Base-by-base conservation (phyloP, 1,284 basidiomycete species). In the Laetiporus sulphureus region DNA sequence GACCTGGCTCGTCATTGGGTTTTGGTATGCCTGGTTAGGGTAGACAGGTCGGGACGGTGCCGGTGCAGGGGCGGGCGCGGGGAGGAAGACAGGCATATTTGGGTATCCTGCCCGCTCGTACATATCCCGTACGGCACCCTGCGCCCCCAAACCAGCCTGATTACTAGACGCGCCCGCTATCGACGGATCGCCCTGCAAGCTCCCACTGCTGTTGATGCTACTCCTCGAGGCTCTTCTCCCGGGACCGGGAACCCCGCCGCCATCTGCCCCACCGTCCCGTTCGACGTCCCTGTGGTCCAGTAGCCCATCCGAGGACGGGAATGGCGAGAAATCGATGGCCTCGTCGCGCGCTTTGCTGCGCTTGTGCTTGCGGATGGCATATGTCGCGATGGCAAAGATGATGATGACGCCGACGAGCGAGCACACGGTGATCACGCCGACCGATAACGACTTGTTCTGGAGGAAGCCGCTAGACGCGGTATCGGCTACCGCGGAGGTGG, bases 391-490 rank as follows among this genome's bases (percentile, higher is more conserved):
- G 27, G 64, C 41, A 45, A 77, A 53, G 45, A 79, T 42, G 36
- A 78, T 40, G 27, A 75, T 52, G 37, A 84, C 63, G 1, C 52
- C 71, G 30, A 75, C 52, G 30, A 84, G 46, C 10, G 73, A 77
- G 13, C 67, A 66, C n/a, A 79, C 46, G 18, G 67, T 63, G 48
- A 85, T 81, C 11, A 83, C 68, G 12, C 72, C 60, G 6, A 75
- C 75, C 24, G 73, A 72, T 18, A 79, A 64, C 11, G 72, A 65
- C 58, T 78, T 82, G 60, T 85, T 80, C 46, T 75, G 59, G 32
- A 84, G 55, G 63, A 85, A 85, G 16, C 67, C 56, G 8, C 61
- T 34, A 22, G 57, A 29, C 18, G 54, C 38, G 0, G 53, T 23
- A 0, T 40, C 35, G 1, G 50, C 23, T 15, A 57, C 38, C 1